Base-by-base conservation (phyloP, 352 stramenopile species). In the Phytopythium vexans region DNA sequence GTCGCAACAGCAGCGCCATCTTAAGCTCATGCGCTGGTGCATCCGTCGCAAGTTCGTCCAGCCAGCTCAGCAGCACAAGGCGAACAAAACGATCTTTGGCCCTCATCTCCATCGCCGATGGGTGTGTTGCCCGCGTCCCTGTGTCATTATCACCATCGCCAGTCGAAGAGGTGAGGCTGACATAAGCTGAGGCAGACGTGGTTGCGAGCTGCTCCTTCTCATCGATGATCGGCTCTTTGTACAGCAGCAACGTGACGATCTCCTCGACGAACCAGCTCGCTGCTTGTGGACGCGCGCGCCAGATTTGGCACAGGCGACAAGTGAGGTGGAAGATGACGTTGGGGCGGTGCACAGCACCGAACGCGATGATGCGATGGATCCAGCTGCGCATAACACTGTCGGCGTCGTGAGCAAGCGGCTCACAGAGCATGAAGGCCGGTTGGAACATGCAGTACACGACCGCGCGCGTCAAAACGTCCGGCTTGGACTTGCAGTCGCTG, bases 301-400 rank as follows among this genome's bases (percentile, higher is more conserved):
- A 92, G 36, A 81, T 63, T 56, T 88, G 79, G 5, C 63, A 81
- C 15, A 94, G 61, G 3, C 77, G 77, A 37, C 77, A 90, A 33
- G 72, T 48, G 31, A 94, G 42, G 67, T 94, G 84, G 62, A 88
- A 94, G 12, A 94, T 62, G 11, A 91, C 84, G 44, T 92, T 92
- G 3, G 84, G 84, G 5, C 84, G 68, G 39, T 89, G 62, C 5
- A 66, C 55, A 21, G 78, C 58, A 35, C 79, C 84, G 53, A 89
- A 90, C 31, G 43, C 39, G 37, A 81, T 51, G 43, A 89, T 70
- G 7, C 68, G 72, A 15, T 58, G 55, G 32, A 90, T 69, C 81
- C 79, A 92, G 33, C 58, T 63, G 55, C 87, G 88, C 47, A 90
- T 71, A 9, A 71, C 57, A 11, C 68, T 56, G 6, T 74, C 32